A percentile compares a stretch with the other conserved stretches of the same genome.
These are phyloP conservation scores for Tillandsia fasciculata DNA, from an alignment of 176 grass and related monocot genomes.

Conservation along the genomic window DNA sequence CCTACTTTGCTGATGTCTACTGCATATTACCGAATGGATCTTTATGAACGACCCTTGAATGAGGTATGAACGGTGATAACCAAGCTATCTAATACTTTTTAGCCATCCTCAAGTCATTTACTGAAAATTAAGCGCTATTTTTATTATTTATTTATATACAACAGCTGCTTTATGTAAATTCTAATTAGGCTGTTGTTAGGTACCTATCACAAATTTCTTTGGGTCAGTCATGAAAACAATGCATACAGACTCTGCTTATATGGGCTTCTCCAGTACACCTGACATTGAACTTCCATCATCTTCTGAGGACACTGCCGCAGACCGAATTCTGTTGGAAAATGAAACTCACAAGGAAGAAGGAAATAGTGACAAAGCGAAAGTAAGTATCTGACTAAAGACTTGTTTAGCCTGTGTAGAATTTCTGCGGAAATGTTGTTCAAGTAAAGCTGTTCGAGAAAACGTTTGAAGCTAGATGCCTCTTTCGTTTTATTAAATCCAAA, in stretches of 20 bases:
- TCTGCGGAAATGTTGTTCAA: no score
- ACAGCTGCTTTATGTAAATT: not conserved
- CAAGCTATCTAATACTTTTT: not conserved
- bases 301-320: constrained; percentile 16
- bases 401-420: no score
- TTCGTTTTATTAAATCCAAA: no score
- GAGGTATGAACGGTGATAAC: constrained; percentile 33
- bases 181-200: constrained; percentile 31
- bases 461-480: no score
- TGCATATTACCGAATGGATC: constrained; percentile 88
- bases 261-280: constrained; percentile 37
- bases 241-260: constrained; percentile 73
- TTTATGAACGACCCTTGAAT: constrained; percentile 60
- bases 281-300: constrained; percentile 16
- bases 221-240: constrained; percentile 99
- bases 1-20: constrained; percentile 79
- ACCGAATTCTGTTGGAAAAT: constrained; percentile 30
- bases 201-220: constrained; percentile 97
- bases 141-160: constrained; percentile 14
- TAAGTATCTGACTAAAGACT: constrained; percentile 10
- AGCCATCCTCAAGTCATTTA: not conserved
- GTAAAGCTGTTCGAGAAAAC: no score
- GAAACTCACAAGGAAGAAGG: constrained; percentile 29
- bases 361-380: constrained; percentile 34
- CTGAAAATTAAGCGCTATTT: not conserved